These are phyloP conservation scores for Acacia confusa DNA, from an alignment of 306 rosid genomes.

Conservation along the genomic window DNA sequence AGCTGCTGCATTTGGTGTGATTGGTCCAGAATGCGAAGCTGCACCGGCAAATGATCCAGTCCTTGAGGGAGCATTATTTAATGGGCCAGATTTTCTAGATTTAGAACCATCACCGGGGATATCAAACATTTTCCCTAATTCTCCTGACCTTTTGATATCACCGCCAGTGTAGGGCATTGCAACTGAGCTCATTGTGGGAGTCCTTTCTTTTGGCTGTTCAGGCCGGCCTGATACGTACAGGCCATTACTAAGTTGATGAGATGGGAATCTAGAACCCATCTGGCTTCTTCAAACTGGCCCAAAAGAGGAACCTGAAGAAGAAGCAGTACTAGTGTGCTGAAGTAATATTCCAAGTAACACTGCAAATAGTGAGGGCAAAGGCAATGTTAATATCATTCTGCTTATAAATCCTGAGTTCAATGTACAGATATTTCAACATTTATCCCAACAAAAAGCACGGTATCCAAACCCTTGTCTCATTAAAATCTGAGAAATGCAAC, in stretches of 20 bases:
- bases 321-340: slow-evolving; percentile 17
- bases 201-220: slow-evolving; percentile 94
- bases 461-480: not conserved
- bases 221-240: slow-evolving; percentile 98
- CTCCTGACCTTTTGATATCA: slow-evolving; percentile 92
- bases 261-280: slow-evolving; percentile 98
- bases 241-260: slow-evolving; percentile 99
- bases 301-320: slow-evolving; percentile 26
- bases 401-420: slow-evolving; percentile 15
- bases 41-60: slow-evolving; percentile 96
- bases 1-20: slow-evolving; percentile 68
- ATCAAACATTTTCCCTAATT: slow-evolving; percentile 97
- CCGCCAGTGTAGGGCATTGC: slow-evolving; percentile 99
- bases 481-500: not conserved
- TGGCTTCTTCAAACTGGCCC: slow-evolving; percentile 39
- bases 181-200: slow-evolving; percentile 91
- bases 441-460: not conserved
- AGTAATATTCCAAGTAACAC: slow-evolving; percentile 38
- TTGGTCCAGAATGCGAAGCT: slow-evolving; percentile 94
- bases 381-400: not conserved
- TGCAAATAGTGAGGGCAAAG: slow-evolving; percentile 38
- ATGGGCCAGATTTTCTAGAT: slow-evolving; percentile 91
- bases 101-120: slow-evolving; percentile 88
- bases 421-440: slow-evolving; percentile 17
- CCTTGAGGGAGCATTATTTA: slow-evolving; percentile 73